phyloP scores from a whole-genome alignment of 2,329 filamentous ascomycete species.

The Plenodomus biglobosus region DNA sequence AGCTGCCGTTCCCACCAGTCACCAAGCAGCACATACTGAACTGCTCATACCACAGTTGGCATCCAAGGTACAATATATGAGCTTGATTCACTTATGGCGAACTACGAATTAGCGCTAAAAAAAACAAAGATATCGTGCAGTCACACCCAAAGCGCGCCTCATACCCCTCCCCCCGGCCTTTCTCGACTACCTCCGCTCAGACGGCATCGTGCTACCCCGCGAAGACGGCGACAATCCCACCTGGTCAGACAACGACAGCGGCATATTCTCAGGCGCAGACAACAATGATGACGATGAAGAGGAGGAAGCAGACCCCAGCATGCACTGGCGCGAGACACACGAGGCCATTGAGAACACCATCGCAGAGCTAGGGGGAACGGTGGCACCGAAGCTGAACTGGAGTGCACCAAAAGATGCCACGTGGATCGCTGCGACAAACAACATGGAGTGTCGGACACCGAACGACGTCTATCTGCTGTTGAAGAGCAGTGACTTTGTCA shows the following conservation, averaged over 20 bases:
- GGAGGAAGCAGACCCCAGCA: conserved; percentile 62
- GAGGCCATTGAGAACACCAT: conserved; percentile 75
- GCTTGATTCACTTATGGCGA: too few species aligned
- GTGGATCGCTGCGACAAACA: conserved; percentile 87
- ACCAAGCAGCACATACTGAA: conserved; percentile 86
- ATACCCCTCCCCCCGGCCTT: conserved; percentile 76
- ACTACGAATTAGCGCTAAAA: not conserved
- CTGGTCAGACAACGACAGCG: conserved; percentile 56
- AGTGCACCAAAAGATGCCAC: conserved; percentile 94
- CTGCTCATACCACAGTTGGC: conserved; percentile 93
- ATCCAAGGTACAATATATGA: conserved; percentile 63
- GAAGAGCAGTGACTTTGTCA: conserved; percentile 93
- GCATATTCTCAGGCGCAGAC: conserved; percentile 52
- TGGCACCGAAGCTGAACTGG: conserved; percentile 96
- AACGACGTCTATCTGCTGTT: conserved; percentile 93
- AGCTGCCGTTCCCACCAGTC: conserved; percentile 76
- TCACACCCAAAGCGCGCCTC: conserved; percentile 83
- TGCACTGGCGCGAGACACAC: conserved; percentile 70
- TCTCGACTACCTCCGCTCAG: conserved; percentile 82
- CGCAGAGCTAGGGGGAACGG: conserved; percentile 76
- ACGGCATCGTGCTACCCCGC: conserved; percentile 85
- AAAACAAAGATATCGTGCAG: conserved; percentile 66
- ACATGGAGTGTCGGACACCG: conserved; percentile 82
- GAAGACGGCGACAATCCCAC: conserved; percentile 56
- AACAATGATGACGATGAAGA: conserved; percentile 55